Percentiles rank a stretch among this genome's conserved stretches.
phyloP scores from a whole-genome alignment of 257 asterid species.

The Capsicum chinense region DNA sequence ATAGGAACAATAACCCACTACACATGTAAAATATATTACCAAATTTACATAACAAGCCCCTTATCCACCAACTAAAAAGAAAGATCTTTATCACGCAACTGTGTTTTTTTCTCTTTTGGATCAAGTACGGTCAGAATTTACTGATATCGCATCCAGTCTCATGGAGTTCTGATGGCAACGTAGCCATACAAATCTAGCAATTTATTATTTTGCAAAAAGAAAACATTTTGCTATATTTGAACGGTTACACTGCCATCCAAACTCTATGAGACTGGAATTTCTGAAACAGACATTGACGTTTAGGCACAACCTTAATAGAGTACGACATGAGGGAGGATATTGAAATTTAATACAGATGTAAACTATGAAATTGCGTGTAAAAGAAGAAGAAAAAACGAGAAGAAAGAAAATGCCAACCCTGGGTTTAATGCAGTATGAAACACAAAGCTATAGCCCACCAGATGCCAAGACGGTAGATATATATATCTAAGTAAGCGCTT shows the following conservation, averaged over 20 bases:
- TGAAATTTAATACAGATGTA: background rate
- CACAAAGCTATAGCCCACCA: constrained; percentile 16
- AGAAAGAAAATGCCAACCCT: background rate
- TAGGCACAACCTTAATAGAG: background rate
- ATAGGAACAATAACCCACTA: constrained; percentile 91
- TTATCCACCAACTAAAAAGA: background rate
- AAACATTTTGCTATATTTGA: background rate
- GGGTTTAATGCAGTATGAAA: background rate
- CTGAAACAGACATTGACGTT: background rate
- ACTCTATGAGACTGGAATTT: background rate
- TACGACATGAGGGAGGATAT: background rate
- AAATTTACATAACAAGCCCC: constrained; percentile 7
- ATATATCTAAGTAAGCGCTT: background rate
- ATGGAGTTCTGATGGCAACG: background rate
- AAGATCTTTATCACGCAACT: background rate
- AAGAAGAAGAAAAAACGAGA: background rate
- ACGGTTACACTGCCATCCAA: background rate
- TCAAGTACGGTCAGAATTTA: background rate
- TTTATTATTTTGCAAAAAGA: background rate
- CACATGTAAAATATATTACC: constrained; percentile 29
- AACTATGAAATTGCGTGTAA: background rate
- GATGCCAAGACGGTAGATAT: background rate
- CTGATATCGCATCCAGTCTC: background rate
- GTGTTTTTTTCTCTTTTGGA: background rate
- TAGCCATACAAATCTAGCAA: background rate